Evolutionary conservation across 768 basidiomycete species (phyloP), one percentile per base, ranked within the genome.

Genomic region (Sporobolomyces roseus): DNA sequence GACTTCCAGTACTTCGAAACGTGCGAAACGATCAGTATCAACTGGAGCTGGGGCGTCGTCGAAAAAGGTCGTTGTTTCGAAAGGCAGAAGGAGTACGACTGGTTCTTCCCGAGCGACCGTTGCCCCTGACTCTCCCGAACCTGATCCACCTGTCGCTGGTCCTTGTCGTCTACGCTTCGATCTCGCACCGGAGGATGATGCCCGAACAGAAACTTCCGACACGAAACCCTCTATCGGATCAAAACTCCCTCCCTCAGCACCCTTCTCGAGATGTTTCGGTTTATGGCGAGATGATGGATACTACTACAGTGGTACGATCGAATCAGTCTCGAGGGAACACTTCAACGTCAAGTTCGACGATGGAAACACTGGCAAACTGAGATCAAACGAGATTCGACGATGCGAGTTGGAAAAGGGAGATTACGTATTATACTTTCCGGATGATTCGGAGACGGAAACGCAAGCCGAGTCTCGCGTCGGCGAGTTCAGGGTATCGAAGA

Each of bases 281-380:
- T 75, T 78, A 84, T 23, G 90, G 88, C 21, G 80, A 78, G 41
- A 81, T 88, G 32, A 75, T 84, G 61, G 79, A 80, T 23, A 66
- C 68, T 55, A 70, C 76, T 58, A 63, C 71, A 29, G 74, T 52
- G 30, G 75, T 75, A 32, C 75, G 16, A 62, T 75, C 61, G 9
- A n/a, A 23, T 14, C 19, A 13, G n/a, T 61, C 46, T 14, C 9
- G 9, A 45, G 74, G 36, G 76, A 74, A 4, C 76, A 70, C 46
- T 87, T 84, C 77, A 58, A 74, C 32, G 77, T 91, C 72, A 78
- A 79, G n/a, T 91, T 90, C 75, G 89, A 90, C 74, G 89, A 91
- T 75, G 78, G 75, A 4, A 83, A 82, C 2, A 77, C 82, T 25
- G 83, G 79, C 25, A 75, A 75, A 2, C 80, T 89, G 43, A 81